Evolutionary conservation across 2,329 filamentous ascomycete species (phyloP).

Genomic region (Drechslerella dactyloides): DNA sequence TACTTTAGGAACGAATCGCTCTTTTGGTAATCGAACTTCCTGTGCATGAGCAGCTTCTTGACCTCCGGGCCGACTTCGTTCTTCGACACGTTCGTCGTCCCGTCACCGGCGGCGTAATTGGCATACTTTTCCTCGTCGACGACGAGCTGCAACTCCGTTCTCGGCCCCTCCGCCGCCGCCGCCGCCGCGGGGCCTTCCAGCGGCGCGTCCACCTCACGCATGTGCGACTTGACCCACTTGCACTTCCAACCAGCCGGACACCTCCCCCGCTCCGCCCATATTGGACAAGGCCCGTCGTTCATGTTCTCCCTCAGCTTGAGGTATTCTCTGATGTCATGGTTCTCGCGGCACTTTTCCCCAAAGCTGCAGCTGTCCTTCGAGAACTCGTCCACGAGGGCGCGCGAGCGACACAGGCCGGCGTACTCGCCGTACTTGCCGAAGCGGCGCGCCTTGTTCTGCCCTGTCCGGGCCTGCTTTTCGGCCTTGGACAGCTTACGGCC

Average conservation of each 20-base stretch:
- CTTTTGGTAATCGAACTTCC: slow-evolving; percentile 72
- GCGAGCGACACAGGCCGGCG: slow-evolving; percentile 35
- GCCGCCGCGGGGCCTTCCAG: slow-evolving; percentile 20
- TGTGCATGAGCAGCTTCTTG: slow-evolving; percentile 77
- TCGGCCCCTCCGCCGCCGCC: slow-evolving; percentile 29
- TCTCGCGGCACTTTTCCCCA: slow-evolving; percentile 78
- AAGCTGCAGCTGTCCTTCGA: slow-evolving; percentile 68
- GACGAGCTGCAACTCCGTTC: slow-evolving; percentile 56
- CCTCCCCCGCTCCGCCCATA: slow-evolving; percentile 76
- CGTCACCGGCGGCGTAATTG: slow-evolving; percentile 53
- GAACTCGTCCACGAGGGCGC: slow-evolving; percentile 43
- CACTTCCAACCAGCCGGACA: slow-evolving; percentile 90
- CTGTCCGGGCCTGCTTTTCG: slow-evolving; percentile 49
- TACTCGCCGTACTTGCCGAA: slow-evolving; percentile 54
- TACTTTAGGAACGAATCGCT: slow-evolving; percentile 79
- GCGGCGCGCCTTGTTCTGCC: slow-evolving; percentile 55
- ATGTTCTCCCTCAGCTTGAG: slow-evolving; percentile 80
- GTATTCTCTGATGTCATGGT: slow-evolving; percentile 86
- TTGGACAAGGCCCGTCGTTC: slow-evolving; percentile 77
- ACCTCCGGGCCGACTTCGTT: slow-evolving; percentile 74
- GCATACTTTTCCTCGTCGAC: slow-evolving; percentile 62
- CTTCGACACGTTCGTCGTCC: slow-evolving; percentile 65
- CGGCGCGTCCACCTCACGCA: slow-evolving; percentile 70
- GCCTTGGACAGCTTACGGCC: slow-evolving; percentile 44
- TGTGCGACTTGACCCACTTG: slow-evolving; percentile 86